A percentile compares a stretch with the other conserved stretches of the same genome.
These are phyloP conservation scores for Sporobolomyces phaffii DNA, from an alignment of 768 basidiomycete genomes.

Conservation along the genomic window DNA sequence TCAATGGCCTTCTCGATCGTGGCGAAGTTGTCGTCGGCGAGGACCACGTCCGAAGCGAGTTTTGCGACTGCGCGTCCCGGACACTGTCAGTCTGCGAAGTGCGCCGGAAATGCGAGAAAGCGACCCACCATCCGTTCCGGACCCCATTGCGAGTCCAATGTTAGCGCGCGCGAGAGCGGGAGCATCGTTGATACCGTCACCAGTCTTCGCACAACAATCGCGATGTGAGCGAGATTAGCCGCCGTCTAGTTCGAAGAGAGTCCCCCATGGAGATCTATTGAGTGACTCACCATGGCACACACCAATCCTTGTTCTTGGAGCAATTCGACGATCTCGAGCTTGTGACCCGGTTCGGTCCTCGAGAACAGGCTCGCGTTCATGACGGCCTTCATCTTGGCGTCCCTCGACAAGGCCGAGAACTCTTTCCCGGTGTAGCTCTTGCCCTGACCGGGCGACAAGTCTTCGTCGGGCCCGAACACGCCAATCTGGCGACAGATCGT, in stretches of 20 bases:
- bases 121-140: slow-evolving; percentile 69
- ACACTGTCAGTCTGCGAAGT: neutral
- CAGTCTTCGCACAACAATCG: slow-evolving; percentile 60
- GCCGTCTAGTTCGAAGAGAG: too few relatives aligned
- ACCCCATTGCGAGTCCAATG: slow-evolving; percentile 98
- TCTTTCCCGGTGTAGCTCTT: slow-evolving; percentile 95
- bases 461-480: slow-evolving; percentile 68
- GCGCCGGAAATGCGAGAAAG: neutral
- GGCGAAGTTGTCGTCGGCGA: slow-evolving; percentile 93
- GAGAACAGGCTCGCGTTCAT: slow-evolving; percentile 83
- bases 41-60: slow-evolving; percentile 95
- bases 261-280: too few relatives aligned
- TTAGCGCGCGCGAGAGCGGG: slow-evolving; percentile 94
- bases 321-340: slow-evolving; percentile 87
- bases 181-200: slow-evolving; percentile 97
- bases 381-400: slow-evolving; percentile 79
- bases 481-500: slow-evolving; percentile 95
- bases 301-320: slow-evolving; percentile 85
- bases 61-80: slow-evolving; percentile 62
- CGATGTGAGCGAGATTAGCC: too few relatives aligned
- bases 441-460: slow-evolving; percentile 83
- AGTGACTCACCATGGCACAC: slow-evolving; percentile 89
- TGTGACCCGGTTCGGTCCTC: slow-evolving; percentile 90
- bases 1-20: slow-evolving; percentile 95
- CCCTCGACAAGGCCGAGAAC: slow-evolving; percentile 69